Percentiles rank a stretch among this genome's conserved stretches.
Conservation (phyloP, 495 filamentous ascomycete species). For the Penicillium paxilli region DNA sequence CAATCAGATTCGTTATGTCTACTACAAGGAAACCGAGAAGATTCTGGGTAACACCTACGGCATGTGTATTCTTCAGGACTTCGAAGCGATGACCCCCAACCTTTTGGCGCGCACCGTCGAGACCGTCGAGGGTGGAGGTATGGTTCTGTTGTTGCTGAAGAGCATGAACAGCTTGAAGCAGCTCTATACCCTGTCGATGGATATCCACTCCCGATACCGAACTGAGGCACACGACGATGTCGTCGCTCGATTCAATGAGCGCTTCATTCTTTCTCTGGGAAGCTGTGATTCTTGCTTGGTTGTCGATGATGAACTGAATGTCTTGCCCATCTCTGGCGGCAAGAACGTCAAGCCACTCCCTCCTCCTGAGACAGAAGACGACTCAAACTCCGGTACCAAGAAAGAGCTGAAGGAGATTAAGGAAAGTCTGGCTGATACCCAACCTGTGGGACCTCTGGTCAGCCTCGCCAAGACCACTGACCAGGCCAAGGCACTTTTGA, state of each 20-base stretch:
- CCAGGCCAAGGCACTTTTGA: slow-evolving; percentile 91
- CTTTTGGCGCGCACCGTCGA: slow-evolving; percentile 92
- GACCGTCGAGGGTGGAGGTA: slow-evolving; percentile 94
- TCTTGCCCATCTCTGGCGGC: slow-evolving; percentile 94
- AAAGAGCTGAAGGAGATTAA: slow-evolving; percentile 86
- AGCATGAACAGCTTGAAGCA: slow-evolving; percentile 98
- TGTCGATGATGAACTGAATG: slow-evolving; percentile 96
- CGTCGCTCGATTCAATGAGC: slow-evolving; percentile 93
- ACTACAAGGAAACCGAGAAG: slow-evolving; percentile 99
- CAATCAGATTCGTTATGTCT: slow-evolving; percentile 96
- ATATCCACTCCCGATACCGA: slow-evolving; percentile 93
- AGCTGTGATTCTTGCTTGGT: slow-evolving; percentile 94
- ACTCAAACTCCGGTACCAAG: slow-evolving; percentile 61
- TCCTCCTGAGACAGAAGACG: slow-evolving; percentile 64
- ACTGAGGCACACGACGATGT: slow-evolving; percentile 98
- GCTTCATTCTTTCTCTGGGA: slow-evolving; percentile 92
- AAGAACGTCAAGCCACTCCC: slow-evolving; percentile 86
- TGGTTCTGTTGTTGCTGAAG: slow-evolving; percentile 88
- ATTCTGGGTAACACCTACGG: slow-evolving; percentile 98
- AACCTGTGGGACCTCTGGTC: slow-evolving; percentile 82
- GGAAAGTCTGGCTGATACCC: slow-evolving; percentile 78
- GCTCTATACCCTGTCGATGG: slow-evolving; percentile 96
- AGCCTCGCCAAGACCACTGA: slow-evolving; percentile 86
- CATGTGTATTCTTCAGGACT: slow-evolving; percentile 98
- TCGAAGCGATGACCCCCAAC: slow-evolving; percentile 97